Conservation (phyloP, 768 basidiomycete genomes). For the Omphalotus guepiniiformis region DNA sequence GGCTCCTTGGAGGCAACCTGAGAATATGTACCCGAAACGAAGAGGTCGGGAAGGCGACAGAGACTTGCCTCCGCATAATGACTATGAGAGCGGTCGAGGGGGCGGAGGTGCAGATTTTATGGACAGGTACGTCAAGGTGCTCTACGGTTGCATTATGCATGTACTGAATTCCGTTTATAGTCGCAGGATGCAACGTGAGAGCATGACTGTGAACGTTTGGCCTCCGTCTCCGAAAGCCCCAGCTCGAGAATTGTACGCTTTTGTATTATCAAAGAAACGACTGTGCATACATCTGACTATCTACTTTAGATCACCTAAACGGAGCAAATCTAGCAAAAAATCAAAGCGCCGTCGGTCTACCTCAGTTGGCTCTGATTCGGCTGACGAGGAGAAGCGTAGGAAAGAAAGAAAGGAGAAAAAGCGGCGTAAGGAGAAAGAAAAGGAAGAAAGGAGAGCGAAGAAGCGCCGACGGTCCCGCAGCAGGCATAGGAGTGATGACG, state of each 20-base stretch:
- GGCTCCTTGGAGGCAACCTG: conserved; percentile 43
- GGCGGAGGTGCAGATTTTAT: conserved; percentile 51
- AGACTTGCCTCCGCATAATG: conserved; percentile 24
- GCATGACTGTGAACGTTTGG: conserved; percentile 62
- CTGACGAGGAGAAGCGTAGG: conserved; percentile 56
- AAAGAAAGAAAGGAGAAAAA: conserved; percentile 60
- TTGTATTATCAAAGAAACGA: neutral
- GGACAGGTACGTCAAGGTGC: conserved; percentile 52
- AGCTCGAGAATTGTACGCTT: conserved; percentile 50
- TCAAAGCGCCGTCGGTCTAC: conserved; percentile 56
- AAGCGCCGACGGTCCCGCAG: conserved; percentile 32
- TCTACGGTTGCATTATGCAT: neutral
- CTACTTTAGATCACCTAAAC: conserved; percentile 48
- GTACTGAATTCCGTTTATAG: conserved; percentile 32
- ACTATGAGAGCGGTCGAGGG: conserved; percentile 30
- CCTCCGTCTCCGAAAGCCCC: conserved; percentile 75
- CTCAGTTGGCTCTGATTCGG: conserved; percentile 41
- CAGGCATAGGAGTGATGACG: conserved; percentile 28
- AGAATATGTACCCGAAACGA: conserved; percentile 55
- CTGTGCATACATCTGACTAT: neutral
- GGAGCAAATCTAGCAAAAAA: conserved; percentile 51
- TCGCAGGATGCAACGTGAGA: conserved; percentile 66
- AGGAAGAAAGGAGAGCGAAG: conserved; percentile 34
- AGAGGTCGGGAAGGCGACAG: conserved; percentile 25
- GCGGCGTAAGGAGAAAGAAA: conserved; percentile 44